Base-by-base conservation (phyloP, 176 grass and related monocot species). In the Lolium rigidum region DNA sequence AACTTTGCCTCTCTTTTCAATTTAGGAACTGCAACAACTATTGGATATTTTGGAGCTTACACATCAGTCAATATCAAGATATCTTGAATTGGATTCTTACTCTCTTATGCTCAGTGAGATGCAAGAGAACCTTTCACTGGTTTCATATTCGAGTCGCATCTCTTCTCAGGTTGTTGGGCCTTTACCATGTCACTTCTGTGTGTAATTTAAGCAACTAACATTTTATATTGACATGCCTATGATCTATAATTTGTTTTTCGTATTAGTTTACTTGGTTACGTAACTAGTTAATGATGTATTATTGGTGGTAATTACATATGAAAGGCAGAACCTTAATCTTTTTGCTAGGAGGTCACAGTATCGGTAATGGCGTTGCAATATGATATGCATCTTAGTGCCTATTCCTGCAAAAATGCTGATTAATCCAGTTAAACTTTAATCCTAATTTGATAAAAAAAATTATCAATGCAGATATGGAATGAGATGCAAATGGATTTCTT, bases 401-500 rank as follows among this genome's bases (percentile, higher is more conserved):
- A 74, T 87, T 86, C 75, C 38, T 76, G 59, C 67, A 67, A 75
- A 75, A 21, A 20, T 18, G 13, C 39, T 79, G 20, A 3, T 82
- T 28, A 7, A 48, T 73, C 66, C 48, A 48, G 52, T 81, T 70
- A 21, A 84, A 86, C 12, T 59, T 57, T 68, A 41, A 44, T 82
- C 26, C 59, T 72, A 67, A 83, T 81, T 55, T 74, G 49, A 77
- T 80, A 1, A 43, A 43, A 43, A 43, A 43, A 6, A 43, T 71
- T 55, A 51, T 84, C 41, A 50, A 64, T 83, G 15, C 66, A 98
- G 96, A 98, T 98, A 89, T 98, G 96, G 89, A 93, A 82, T 86
- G 96, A 93, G 88, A 98, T 98, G 93, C 93, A 95, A 83, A 94
- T 86, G 87, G 96, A 98, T 88, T 98, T 98, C 87, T 92, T 98